These are phyloP conservation scores for Phytopythium mirpurense DNA, from an alignment of 352 stramenopile species.

Conservation along the genomic window DNA sequence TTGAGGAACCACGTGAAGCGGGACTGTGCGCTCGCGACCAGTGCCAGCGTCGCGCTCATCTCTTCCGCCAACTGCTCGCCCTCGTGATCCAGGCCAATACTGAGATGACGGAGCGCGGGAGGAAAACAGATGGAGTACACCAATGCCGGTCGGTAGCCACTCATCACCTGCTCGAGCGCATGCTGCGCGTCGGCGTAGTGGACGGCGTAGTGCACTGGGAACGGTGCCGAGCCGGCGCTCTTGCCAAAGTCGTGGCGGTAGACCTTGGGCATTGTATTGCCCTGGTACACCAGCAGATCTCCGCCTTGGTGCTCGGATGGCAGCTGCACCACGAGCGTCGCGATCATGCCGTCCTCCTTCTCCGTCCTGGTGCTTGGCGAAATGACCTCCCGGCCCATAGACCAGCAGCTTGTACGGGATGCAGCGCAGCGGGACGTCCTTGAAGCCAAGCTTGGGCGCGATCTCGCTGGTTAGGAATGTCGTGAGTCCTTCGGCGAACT, in stretches of 20 bases:
- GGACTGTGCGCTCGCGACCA: neutral
- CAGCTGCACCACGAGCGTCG: conserved; percentile 38
- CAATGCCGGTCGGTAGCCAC: conserved; percentile 9
- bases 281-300: conserved; percentile 14
- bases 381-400: conserved; percentile 36
- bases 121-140: conserved; percentile 19
- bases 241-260: conserved; percentile 17
- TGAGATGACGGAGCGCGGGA: conserved; percentile 5
- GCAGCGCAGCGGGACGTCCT: conserved; percentile 11
- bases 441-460: conserved; percentile 6
- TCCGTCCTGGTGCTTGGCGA: conserved; percentile 38
- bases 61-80: conserved; percentile 1
- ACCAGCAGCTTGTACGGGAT: conserved; percentile 45
- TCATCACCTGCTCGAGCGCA: conserved; percentile 12
- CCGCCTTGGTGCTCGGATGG: conserved; percentile 20
- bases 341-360: conserved; percentile 49
- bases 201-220: conserved; percentile 9
- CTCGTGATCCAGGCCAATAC: conserved; percentile 6
- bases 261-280: conserved; percentile 1
- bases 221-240: neutral
- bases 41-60: neutral
- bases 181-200: conserved; percentile 17
- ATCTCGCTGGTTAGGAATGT: neutral
- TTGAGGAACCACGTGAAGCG: conserved; percentile 13
- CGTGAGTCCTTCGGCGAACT: conserved; percentile 4